A percentile compares a stretch with the other conserved stretches of the same genome.
These are phyloP conservation scores for Larix sibirica DNA, from an alignment of 83 land plant genomes.

Conservation along the genomic window DNA sequence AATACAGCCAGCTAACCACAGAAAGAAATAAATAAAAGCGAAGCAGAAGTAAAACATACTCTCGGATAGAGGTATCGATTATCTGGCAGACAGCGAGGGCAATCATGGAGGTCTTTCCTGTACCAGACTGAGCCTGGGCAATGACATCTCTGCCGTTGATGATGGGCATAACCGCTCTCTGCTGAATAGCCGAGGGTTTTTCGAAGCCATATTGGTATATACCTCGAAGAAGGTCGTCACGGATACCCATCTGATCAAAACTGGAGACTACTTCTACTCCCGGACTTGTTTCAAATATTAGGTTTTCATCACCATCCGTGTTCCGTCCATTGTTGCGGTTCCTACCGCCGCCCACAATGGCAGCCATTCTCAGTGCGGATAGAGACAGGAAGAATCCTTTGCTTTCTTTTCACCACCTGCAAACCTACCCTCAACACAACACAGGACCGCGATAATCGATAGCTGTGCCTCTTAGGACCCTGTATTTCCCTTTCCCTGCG, in stretches of 20 bases:
- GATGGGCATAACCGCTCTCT: slow-evolving; percentile 90
- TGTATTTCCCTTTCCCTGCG: too few species aligned
- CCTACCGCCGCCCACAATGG: slow-evolving; percentile 22
- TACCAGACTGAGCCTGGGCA: slow-evolving; percentile 97
- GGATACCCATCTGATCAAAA: slow-evolving; percentile 94
- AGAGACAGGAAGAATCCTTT: too few species aligned
- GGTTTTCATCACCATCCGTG: slow-evolving; percentile 45
- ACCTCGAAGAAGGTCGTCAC: slow-evolving; percentile 89
- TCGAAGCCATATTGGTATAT: slow-evolving; percentile 93
- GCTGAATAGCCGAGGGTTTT: slow-evolving; percentile 98
- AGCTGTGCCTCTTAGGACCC: too few species aligned
- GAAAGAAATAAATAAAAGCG: background rate
- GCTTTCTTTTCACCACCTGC: too few species aligned
- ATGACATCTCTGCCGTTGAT: slow-evolving; percentile 88
- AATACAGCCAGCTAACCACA: background rate
- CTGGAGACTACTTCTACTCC: slow-evolving; percentile 79
- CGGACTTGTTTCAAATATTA: slow-evolving; percentile 85
- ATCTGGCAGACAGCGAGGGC: slow-evolving; percentile 91
- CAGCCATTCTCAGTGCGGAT: background rate
- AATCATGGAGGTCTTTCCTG: slow-evolving; percentile 98
- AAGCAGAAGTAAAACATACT: slow-evolving; percentile 47
- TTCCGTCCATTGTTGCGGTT: slow-evolving; percentile 31
- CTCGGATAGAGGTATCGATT: slow-evolving; percentile 74
- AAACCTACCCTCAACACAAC: too few species aligned
- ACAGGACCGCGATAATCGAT: too few species aligned